Evolutionary conservation across 768 basidiomycete species (phyloP), one percentile per base, ranked within the genome.

Genomic region (Terana coerulea): DNA sequence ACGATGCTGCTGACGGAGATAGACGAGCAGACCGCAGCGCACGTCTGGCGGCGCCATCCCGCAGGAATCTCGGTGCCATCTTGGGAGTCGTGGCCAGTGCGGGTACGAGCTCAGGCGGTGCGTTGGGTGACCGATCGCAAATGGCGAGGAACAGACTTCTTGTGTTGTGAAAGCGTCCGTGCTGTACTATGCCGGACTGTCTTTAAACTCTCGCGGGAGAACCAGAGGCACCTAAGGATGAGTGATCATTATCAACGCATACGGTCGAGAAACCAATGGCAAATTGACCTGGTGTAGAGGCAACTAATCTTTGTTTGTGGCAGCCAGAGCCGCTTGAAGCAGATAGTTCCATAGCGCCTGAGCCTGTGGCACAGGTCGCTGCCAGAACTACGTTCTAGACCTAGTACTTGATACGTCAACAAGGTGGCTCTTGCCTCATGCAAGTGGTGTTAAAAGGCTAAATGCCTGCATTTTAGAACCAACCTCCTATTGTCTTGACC

Each of bases 31-130:
- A n/a, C 35, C 35, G 35, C 35, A 37, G 35, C 15, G 35, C 35
- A 37, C 35, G 35, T 37, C 35, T 37, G 7, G 35, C 35, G 7
- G 15, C n/a, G n/a, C n/a, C 42, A 43, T 29, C 42, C 25, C 42
- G 42, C 42, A 43, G 42, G 26, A 43, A 43, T 28, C 42, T 43
- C 42, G 42, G 35, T n/a, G n/a, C n/a, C n/a, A n/a, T n/a, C n/a
- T n/a, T n/a, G 35, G 35, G 35, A 14, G 7, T 19, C 5, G 7
- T 19, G 15, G 15, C 7, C 6, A 37, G 21, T n/a, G 35, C 15
- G 15, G 21, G 42, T 43, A 6, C 42, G 25, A 3, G 7, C 26
- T 11, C 17, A 43, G 42, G 42, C 42, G 29, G 42, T 28, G 9
- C 26, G 24, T 43, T 26, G 26, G 26, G 25, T 15, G 15, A 37